Base-by-base conservation (phyloP, 2,329 filamentous ascomycete species). In the Colletotrichum tropicale region DNA sequence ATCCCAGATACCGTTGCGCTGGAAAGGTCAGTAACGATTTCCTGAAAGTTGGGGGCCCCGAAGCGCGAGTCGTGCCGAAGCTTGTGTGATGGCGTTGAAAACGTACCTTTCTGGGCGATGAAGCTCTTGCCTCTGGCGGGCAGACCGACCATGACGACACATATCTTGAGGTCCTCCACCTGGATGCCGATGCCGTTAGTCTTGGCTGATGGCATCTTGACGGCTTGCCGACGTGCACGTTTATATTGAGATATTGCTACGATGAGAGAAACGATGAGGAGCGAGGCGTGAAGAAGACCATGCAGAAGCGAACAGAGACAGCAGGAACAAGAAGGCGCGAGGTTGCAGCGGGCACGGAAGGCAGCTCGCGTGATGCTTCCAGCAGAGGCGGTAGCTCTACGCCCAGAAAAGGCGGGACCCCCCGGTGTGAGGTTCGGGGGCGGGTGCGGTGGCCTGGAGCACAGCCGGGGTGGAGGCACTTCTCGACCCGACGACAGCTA, bases 81-180 rank as follows among this genome's bases (percentile, higher is more conserved):
- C 9, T 32, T 32, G 18, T 21, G 7, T 34, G 30, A 62, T 12
- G 38, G 28, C 18, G 6, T 13, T 12, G 26, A 8, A 18, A 26
- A 43, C 66, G 82, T 88, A 97, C 96, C 96, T 91, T 98, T 98
- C 82, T 98, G 96, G 80, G 97, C 96, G 84, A 99, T 98, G 85
- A 98, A 92, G 88, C 95, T 98, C 91, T 99, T 99, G 82, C 97
- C 97, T 80, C 97, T 91, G 77, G 97, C 97, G 71, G 97, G 97
- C 83, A 99, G 90, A 79, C 97, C 97, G 76, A 99, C 97, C 97
- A 99, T 98, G 81, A 99, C 96, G 78, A 99, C 96, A 85, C 96
- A 98, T 88, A 99, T 98, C 85, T 95, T 95, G 76, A 95, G 96
- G 86, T 98, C 96, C 89, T 98, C 96, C 81, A 94, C 95, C 95